These are phyloP conservation scores for Aureobasidium leucospermi DNA, from an alignment of 2,329 filamentous ascomycete species.

Conservation along the genomic window DNA sequence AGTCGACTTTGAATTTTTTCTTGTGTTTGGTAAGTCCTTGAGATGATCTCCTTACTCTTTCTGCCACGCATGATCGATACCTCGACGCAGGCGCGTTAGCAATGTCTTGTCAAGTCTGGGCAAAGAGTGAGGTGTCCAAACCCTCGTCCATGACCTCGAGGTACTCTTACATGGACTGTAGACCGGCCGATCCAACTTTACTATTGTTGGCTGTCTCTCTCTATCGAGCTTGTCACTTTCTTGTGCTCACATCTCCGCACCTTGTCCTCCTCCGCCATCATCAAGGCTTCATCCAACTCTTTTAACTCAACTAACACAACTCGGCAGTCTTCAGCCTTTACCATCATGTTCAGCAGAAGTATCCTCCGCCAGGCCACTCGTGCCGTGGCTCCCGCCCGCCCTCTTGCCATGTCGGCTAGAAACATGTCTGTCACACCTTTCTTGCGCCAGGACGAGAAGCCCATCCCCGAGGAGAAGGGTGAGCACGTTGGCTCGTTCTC, in stretches of 20 bases:
- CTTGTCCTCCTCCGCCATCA: neutral
- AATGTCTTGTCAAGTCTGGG: neutral
- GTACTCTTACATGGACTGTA: neutral
- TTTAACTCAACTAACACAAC: neutral
- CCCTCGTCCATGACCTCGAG: no score
- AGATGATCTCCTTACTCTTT: neutral
- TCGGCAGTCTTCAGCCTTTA: neutral
- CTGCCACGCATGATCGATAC: neutral
- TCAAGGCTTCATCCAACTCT: no score
- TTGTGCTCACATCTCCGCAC: neutral
- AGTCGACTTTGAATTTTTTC: neutral
- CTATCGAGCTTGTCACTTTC: neutral
- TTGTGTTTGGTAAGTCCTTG: neutral
- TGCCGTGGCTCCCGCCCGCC: slow-evolving; percentile 19
- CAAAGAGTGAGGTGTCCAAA: neutral
- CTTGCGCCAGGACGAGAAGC: slow-evolving; percentile 18
- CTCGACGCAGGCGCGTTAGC: neutral
- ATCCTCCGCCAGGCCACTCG: slow-evolving; percentile 27
- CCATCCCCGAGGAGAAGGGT: slow-evolving; percentile 20
- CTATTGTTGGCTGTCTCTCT: neutral
- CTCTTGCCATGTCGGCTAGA: slow-evolving; percentile 9
- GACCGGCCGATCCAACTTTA: no score
- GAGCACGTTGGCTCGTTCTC: slow-evolving; percentile 61
- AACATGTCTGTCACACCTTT: slow-evolving; percentile 3
- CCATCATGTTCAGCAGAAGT: slow-evolving; percentile 26